Evolutionary conservation across 139 green algal genomes (phyloP).

Genomic region (Haematococcus sp.): DNA sequence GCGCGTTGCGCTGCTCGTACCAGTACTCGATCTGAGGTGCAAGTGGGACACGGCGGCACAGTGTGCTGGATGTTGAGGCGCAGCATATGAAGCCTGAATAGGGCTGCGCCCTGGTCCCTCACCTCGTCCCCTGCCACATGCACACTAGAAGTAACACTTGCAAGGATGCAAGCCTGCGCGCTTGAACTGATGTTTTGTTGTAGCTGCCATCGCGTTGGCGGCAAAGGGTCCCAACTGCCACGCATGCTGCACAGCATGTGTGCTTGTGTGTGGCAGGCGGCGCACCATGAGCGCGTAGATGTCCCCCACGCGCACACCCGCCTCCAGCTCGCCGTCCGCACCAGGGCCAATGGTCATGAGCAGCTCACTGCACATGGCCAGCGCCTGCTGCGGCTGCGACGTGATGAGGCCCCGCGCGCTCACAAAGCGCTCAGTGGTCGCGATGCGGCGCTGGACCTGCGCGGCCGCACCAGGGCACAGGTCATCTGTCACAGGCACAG

Average conservation of each 20-base stretch:
- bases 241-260: no score
- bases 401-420: conserved; percentile 28
- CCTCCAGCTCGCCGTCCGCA: conserved; percentile 31
- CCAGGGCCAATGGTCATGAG: conserved; percentile 30
- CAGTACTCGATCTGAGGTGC: conserved; percentile 61
- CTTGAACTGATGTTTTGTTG: no score
- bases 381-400: conserved; percentile 27
- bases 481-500: not conserved
- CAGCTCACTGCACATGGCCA: conserved; percentile 40
- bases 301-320: conserved; percentile 47
- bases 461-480: no score
- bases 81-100: no score
- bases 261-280: not conserved
- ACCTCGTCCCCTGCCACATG: not conserved
- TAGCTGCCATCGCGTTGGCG: no score
- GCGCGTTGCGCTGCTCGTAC: conserved; percentile 37
- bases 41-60: no score
- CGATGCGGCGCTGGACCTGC: conserved; percentile 38
- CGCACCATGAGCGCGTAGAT: conserved; percentile 53
- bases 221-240: no score
- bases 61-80: no score
- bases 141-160: not conserved
- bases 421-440: conserved; percentile 53
- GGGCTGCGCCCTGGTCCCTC: no score
- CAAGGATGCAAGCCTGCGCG: no score